Percentiles rank a stretch among this genome's conserved stretches.
phyloP scores from a whole-genome alignment of 495 filamentous ascomycete genomes.

The Aspergillus saccharolyticus region DNA sequence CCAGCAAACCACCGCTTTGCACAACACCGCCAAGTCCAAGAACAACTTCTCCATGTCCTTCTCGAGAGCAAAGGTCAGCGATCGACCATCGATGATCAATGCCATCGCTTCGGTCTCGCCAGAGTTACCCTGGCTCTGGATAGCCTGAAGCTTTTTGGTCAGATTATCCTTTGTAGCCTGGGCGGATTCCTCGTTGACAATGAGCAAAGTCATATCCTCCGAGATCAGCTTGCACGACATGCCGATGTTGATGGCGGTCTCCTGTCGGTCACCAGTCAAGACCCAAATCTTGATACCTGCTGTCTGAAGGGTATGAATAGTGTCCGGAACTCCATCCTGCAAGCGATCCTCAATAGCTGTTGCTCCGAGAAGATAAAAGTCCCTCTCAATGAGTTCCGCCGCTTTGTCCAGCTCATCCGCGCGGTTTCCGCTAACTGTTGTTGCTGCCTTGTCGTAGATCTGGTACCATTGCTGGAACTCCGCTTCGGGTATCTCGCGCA shows the following conservation, averaged over 20 bases:
- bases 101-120: conserved; percentile 84
- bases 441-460: conserved; percentile 84
- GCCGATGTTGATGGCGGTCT: conserved; percentile 99
- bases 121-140: conserved; percentile 66
- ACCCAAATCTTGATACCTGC: conserved; percentile 99
- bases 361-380: conserved; percentile 86
- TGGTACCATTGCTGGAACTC: conserved; percentile 86
- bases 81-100: conserved; percentile 95
- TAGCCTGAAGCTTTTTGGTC: conserved; percentile 86
- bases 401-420: conserved; percentile 97
- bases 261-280: conserved; percentile 93
- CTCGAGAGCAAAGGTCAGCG: conserved; percentile 89
- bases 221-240: conserved; percentile 99
- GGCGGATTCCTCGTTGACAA: conserved; percentile 85
- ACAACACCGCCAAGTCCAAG: conserved; percentile 87
- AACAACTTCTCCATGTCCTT: conserved; percentile 91
- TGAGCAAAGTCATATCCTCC: conserved; percentile 96
- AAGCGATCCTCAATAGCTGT: conserved; percentile 97
- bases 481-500: conserved; percentile 87
- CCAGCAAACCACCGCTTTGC: conserved; percentile 98
- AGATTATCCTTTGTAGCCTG: conserved; percentile 76
- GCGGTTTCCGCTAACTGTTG: conserved; percentile 87
- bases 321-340: conserved; percentile 97
- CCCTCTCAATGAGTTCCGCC: conserved; percentile 88
- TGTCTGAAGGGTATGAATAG: conserved; percentile 93